These are phyloP conservation scores for Dendrobium huoshanense DNA, from an alignment of 106 monocot genomes.

Conservation along the genomic window DNA sequence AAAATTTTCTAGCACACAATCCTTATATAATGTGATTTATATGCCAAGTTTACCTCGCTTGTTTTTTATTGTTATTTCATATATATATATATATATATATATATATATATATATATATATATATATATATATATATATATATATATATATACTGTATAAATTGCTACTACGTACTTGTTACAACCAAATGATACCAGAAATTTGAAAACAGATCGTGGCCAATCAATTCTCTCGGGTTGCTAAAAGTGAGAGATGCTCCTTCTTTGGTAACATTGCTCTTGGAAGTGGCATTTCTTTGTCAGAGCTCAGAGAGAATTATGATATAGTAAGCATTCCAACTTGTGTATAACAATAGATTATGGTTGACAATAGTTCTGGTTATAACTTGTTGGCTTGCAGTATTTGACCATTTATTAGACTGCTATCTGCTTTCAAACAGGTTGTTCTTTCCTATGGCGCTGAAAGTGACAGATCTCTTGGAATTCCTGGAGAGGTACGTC, in stretches of 20 bases:
- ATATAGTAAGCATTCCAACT: conserved; percentile 61
- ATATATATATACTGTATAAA: background rate
- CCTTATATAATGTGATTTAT: background rate
- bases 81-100: no score
- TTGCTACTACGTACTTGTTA: conserved; percentile 9
- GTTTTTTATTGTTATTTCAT: conserved; percentile 3
- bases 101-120: no score
- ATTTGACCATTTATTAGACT: background rate
- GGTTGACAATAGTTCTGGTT: background rate
- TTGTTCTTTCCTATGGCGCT: conserved; percentile 93
- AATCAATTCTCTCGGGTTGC: conserved; percentile 96
- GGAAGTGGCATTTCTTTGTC: conserved; percentile 59
- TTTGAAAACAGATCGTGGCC: conserved; percentile 81
- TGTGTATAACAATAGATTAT: background rate
- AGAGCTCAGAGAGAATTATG: conserved; percentile 72
- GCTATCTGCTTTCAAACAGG: conserved; percentile 31
- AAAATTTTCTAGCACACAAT: background rate
- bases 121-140: background rate
- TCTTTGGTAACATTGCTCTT: conserved; percentile 85
- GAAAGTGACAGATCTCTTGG: conserved; percentile 88
- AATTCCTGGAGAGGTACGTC: conserved; percentile 77
- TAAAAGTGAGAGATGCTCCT: conserved; percentile 65
- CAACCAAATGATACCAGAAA: conserved; percentile 35
- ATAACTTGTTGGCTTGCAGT: background rate
- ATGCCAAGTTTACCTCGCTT: background rate